phyloP scores from a whole-genome alignment of 306 rosid species.

The Begonia peltatifolia region DNA sequence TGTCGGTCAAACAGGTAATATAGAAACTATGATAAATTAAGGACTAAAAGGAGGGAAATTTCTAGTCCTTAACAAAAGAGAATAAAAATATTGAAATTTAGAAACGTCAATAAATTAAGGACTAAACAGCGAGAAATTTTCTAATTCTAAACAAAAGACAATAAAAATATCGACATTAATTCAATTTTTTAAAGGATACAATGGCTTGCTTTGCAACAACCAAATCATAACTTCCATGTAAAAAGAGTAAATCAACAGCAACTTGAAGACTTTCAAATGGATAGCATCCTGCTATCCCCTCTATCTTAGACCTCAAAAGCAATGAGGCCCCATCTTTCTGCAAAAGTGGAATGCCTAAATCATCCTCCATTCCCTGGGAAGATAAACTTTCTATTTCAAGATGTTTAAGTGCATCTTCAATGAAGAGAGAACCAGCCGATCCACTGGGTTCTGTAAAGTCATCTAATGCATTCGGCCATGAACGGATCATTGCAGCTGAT shows the following conservation, averaged over 20 bases:
- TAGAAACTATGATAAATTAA: constrained; percentile 58
- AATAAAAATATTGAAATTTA: constrained; percentile 10
- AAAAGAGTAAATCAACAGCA: constrained; percentile 79
- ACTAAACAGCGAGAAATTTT: constrained; percentile 13
- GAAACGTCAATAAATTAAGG: constrained; percentile 60
- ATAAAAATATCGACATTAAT: constrained; percentile 4
- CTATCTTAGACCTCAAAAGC: constrained; percentile 38
- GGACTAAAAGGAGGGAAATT: constrained; percentile 21
- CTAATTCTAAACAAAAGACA: constrained; percentile 1
- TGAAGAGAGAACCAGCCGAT: constrained; percentile 60
- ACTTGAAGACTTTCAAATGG: constrained; percentile 73
- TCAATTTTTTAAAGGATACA: constrained; percentile 50
- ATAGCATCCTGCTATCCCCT: constrained; percentile 46
- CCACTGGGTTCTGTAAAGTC: constrained; percentile 44
- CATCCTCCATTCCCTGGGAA: constrained; percentile 31
- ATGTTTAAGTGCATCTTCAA: constrained; percentile 81
- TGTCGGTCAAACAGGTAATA: constrained; percentile 89
- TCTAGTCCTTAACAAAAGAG: constrained; percentile 2
- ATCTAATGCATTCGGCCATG: constrained; percentile 83
- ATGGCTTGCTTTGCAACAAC: constrained; percentile 93
- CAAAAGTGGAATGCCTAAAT: constrained; percentile 42
- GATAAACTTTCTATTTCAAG: constrained; percentile 54
- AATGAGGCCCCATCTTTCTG: constrained; percentile 36
- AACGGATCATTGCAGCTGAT: constrained; percentile 63
- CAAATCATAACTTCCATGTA: constrained; percentile 68